Evolutionary conservation across 139 green algal species (phyloP).

Genomic region (Tetradesmus obliquus): DNA sequence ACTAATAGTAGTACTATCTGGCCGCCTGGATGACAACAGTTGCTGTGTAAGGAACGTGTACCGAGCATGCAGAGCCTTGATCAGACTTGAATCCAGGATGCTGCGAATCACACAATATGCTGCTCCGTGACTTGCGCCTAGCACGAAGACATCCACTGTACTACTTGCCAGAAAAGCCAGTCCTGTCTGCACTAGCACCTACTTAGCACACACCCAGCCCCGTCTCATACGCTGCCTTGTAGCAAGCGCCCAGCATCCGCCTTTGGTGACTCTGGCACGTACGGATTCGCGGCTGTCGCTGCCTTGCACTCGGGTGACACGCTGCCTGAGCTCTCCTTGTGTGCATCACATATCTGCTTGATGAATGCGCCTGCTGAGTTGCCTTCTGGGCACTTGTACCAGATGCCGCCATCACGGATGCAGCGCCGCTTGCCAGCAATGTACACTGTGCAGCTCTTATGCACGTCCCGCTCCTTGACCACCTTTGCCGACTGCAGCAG

Average conservation of each 20-base stretch:
- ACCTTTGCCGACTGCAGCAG: neutral
- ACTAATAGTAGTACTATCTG: too few species aligned
- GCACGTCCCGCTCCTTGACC: neutral
- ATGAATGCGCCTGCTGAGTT: neutral
- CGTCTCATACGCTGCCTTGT: neutral
- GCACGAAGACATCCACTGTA: too few species aligned
- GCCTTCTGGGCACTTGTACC: slow-evolving; percentile 15
- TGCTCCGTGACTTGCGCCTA: too few species aligned
- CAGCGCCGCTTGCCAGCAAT: slow-evolving; percentile 29
- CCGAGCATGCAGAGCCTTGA: too few species aligned
- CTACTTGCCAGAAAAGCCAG: neutral
- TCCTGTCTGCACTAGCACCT: neutral
- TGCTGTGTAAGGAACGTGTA: too few species aligned
- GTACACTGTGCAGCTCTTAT: slow-evolving; percentile 34
- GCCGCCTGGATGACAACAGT: too few species aligned
- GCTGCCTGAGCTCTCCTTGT: neutral
- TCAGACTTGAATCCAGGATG: too few species aligned
- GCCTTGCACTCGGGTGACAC: neutral
- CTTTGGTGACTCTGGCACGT: neutral
- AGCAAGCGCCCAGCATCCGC: neutral
- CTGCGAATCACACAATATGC: too few species aligned
- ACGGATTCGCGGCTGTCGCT: neutral
- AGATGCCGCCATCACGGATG: slow-evolving; percentile 33
- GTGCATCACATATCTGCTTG: slow-evolving; percentile 12
- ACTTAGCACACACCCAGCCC: neutral